Base-by-base conservation (phyloP, 352 stramenopile species). In the Pythium biforme region DNA sequence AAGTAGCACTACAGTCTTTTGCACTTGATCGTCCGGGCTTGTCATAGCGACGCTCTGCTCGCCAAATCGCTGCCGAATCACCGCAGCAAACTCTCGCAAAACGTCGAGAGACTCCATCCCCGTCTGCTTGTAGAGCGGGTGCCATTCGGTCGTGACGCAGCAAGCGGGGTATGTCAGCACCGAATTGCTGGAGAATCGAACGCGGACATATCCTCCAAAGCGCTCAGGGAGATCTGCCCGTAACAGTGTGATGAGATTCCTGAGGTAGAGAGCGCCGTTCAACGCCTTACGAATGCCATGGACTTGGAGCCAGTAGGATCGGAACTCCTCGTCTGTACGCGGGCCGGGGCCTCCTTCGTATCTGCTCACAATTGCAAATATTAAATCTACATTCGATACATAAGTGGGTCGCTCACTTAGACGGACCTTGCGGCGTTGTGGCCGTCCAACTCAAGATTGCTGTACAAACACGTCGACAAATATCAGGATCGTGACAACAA, bases 81-180 rank as follows among this genome's bases (percentile, higher is more conserved):
- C 27, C 4, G 54, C 43, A 23, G 69, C 50, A 41, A 83, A 74
- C 47, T 61, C 33, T 2, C 64, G 59, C 20, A 73, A 51, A 4
- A 79, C 51, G 14, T 76, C 63, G 39, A 73, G 41, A 8, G 64
- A 66, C 45, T 83, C 69, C 1, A 60, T 8, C 11, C 73, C 51
- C 5, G 76, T 76, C 54, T 82, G 66, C 48, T 77, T 80, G 43
- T 55, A 29, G 26, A 83, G 56, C n/a, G 74, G 59, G 3, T 51
- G 53, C 67, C 70, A 79, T 27, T 79, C 63, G 14, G 61, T 74
- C 8, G 57, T 58, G 26, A 81, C 62, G 37, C 73, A 82, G 55
- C 72, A 74, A 5, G 74, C 72, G 20, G 74, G 73, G 45, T 82
- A 85, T 9, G 69, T 85, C 15, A 81, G 33, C 0, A 72, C 43